Evolutionary conservation across 2,329 filamentous ascomycete species (phyloP).

Genomic region (Diaporthe vaccinii): DNA sequence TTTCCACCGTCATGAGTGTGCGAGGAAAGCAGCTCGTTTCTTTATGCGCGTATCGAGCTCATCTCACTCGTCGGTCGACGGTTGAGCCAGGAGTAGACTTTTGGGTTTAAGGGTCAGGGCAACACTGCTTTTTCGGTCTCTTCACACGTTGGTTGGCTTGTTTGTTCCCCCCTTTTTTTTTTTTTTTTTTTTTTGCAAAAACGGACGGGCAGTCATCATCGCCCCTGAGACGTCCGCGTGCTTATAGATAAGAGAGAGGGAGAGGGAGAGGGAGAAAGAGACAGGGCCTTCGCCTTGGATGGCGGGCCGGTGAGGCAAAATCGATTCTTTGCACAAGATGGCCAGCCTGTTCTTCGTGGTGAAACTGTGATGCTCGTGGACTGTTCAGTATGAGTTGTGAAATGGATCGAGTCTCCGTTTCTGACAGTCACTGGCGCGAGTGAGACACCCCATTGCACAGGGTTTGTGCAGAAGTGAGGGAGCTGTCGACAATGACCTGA

Average conservation of each 20-base stretch:
- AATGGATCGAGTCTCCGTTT: neutral
- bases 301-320: conserved; percentile 15
- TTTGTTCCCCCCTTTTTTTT: too few species aligned
- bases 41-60: neutral
- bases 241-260: conserved; percentile 1
- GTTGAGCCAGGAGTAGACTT: conserved; percentile 21
- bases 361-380: neutral
- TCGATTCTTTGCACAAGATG: neutral
- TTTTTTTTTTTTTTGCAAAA: conserved; percentile 14
- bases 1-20: conserved; percentile 16
- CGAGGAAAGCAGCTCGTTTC: neutral
- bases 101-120: neutral
- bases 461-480: neutral
- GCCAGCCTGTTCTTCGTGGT: neutral
- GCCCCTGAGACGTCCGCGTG: neutral
- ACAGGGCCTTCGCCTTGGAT: neutral
- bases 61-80: neutral
- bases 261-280: neutral
- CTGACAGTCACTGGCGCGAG: neutral
- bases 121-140: neutral
- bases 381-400: neutral
- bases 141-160: neutral
- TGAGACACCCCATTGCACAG: neutral
- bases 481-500: neutral
- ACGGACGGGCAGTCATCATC: conserved; percentile 11